These are phyloP conservation scores for Raffaelea deltoideospora DNA, from an alignment of 2,329 filamentous ascomycete species.

Conservation along the genomic window DNA sequence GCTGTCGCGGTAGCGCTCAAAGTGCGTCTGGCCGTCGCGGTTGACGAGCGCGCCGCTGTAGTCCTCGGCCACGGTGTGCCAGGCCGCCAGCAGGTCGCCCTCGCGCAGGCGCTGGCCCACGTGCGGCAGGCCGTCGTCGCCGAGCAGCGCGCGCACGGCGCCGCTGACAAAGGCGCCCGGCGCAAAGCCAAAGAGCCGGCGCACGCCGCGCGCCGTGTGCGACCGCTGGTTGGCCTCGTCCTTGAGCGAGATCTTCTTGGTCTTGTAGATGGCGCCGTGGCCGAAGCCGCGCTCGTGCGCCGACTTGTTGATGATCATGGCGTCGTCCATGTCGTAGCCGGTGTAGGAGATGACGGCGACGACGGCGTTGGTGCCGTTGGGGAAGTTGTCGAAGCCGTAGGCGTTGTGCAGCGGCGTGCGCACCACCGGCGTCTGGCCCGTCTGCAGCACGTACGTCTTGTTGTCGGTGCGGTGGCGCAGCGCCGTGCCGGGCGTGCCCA, in stretches of 20 bases:
- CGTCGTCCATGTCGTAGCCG: conserved; percentile 99
- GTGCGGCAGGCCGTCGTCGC: conserved; percentile 74
- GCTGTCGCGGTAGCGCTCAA: conserved; percentile 86
- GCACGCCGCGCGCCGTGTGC: conserved; percentile 52
- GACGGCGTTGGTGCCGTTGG: conserved; percentile 87
- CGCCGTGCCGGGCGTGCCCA: conserved; percentile 88
- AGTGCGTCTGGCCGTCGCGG: conserved; percentile 70
- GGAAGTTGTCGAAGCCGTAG: conserved; percentile 96
- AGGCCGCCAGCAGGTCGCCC: conserved; percentile 76
- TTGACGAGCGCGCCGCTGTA: conserved; percentile 68
- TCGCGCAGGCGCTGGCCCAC: conserved; percentile 65
- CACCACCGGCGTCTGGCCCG: conserved; percentile 88
- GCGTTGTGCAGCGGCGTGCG: conserved; percentile 85
- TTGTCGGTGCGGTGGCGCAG: conserved; percentile 84
- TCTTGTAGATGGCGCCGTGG: conserved; percentile 95
- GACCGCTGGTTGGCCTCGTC: conserved; percentile 62
- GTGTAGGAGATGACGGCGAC: conserved; percentile 98
- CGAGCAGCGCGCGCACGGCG: conserved; percentile 56
- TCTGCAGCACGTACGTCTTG: conserved; percentile 89
- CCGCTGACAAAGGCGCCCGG: conserved; percentile 59
- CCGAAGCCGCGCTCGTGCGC: conserved; percentile 92
- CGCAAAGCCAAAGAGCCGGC: conserved; percentile 82
- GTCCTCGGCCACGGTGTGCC: conserved; percentile 74
- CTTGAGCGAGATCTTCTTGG: conserved; percentile 76
- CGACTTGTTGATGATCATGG: conserved; percentile 98